These are phyloP conservation scores for Farysia itapuensis DNA, from an alignment of 1,284 basidiomycete genomes.

Conservation along the genomic window DNA sequence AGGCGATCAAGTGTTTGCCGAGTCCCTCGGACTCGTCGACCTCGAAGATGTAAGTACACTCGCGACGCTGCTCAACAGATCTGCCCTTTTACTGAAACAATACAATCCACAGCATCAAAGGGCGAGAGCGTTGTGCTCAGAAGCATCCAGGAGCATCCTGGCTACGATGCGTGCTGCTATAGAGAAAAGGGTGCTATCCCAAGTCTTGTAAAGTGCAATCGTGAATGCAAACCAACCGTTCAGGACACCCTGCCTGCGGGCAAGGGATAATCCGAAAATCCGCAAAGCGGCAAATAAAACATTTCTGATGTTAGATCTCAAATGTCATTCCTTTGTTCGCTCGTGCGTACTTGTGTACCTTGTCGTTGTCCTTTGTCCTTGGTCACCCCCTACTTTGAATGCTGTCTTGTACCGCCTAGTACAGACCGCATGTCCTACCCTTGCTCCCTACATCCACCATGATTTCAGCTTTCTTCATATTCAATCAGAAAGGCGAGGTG, in stretches of 20 bases:
- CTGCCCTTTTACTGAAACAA: no score
- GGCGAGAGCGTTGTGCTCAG: not conserved
- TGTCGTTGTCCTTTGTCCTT: no score
- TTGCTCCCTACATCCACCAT: slow-evolving; percentile 19
- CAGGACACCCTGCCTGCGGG: no score
- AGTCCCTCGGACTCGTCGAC: slow-evolving; percentile 25
- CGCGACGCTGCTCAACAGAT: not conserved
- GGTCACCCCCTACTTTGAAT: no score
- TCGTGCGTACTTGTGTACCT: no score
- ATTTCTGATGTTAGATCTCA: no score
- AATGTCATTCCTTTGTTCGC: no score
- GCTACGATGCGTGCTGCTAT: not conserved
- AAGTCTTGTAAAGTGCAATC: not conserved
- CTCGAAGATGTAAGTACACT: slow-evolving; percentile 10
- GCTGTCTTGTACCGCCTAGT: no score
- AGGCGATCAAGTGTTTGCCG: slow-evolving; percentile 26
- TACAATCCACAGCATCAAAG: not conserved
- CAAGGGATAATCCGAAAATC: no score
- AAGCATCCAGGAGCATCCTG: not conserved
- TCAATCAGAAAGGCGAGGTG: slow-evolving; percentile 91
- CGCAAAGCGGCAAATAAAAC: no score
- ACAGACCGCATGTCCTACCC: no score
- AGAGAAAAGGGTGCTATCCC: not conserved
- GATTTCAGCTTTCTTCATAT: slow-evolving; percentile 88
- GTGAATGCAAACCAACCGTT: no score